phyloP scores from a whole-genome alignment of 805 yeast genomes.

The Zygosaccharomyces siamensis region DNA sequence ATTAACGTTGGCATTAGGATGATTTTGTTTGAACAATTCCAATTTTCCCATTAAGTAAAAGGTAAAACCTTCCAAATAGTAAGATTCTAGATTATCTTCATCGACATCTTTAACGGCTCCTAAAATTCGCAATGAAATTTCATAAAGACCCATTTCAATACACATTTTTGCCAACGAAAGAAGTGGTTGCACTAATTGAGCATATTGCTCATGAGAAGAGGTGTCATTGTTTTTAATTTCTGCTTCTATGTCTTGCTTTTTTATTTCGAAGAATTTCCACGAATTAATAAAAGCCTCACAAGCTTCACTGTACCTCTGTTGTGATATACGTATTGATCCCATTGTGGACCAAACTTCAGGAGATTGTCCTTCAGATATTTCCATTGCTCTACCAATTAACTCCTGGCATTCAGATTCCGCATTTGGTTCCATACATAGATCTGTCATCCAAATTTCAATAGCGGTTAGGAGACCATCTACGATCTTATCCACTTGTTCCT shows the following conservation, averaged over 20 bases:
- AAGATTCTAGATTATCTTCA: conserved; percentile 77
- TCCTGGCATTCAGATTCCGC: conserved; percentile 80
- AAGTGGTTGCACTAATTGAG: conserved; percentile 69
- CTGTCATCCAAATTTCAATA: conserved; percentile 97
- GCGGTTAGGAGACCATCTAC: conserved; percentile 76
- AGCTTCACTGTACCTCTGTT: conserved; percentile 73
- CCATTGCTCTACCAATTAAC: conserved; percentile 59
- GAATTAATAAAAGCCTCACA: conserved; percentile 57
- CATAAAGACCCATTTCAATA: conserved; percentile 71
- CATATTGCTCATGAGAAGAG: conserved; percentile 41
- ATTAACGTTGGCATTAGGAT: conserved; percentile 20
- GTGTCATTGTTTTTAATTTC: conserved; percentile 33
- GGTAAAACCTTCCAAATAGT: conserved; percentile 79
- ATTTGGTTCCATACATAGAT: conserved; percentile 85
- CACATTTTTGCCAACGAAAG: conserved; percentile 67
- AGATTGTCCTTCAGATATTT: conserved; percentile 49
- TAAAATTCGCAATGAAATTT: conserved; percentile 61
- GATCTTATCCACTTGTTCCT: conserved; percentile 50
- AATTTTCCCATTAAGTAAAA: conserved; percentile 47
- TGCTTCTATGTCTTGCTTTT: conserved; percentile 47
- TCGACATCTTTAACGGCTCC: conserved; percentile 67
- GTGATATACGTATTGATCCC: conserved; percentile 86
- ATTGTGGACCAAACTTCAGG: conserved; percentile 80
- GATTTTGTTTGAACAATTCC: conserved; percentile 21
- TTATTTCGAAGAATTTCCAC: conserved; percentile 62